Percentiles rank a stretch among this genome's conserved stretches.
These are phyloP conservation scores for Neurospora sp. DNA, from an alignment of 495 filamentous ascomycete genomes.

Conservation along the genomic window DNA sequence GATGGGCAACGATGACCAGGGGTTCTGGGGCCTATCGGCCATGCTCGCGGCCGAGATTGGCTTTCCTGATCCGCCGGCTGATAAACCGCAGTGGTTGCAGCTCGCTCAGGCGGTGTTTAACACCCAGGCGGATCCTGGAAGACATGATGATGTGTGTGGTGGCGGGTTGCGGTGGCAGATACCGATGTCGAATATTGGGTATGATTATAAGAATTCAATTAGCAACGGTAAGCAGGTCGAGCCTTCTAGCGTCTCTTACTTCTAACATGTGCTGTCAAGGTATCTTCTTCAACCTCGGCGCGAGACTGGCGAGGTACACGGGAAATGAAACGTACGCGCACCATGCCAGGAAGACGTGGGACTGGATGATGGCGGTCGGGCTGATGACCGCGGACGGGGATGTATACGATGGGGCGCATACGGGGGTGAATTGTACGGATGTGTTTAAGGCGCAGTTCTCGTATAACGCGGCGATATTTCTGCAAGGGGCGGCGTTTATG, in stretches of 20 bases:
- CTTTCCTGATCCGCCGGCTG: constrained; percentile 47
- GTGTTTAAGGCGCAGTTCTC: constrained; percentile 53
- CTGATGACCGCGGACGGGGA: constrained; percentile 43
- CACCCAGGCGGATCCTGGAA: constrained; percentile 46
- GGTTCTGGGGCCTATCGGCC: constrained; percentile 65
- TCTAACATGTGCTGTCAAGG: constrained; percentile 10
- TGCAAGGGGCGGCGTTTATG: constrained; percentile 65
- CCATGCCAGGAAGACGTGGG: constrained; percentile 60
- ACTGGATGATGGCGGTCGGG: constrained; percentile 58
- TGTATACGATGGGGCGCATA: constrained; percentile 61
- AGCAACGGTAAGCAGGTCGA: constrained; percentile 39
- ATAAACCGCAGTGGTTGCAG: constrained; percentile 55
- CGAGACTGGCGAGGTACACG: constrained; percentile 63
- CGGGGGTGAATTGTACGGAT: constrained; percentile 45
- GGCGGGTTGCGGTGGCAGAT: constrained; percentile 74
- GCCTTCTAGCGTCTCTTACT: too few species aligned
- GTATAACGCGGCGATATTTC: constrained; percentile 58
- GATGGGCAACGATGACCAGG: constrained; percentile 68
- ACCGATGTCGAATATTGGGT: constrained; percentile 58
- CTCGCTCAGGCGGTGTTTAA: constrained; percentile 67
- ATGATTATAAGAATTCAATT: constrained; percentile 55
- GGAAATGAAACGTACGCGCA: constrained; percentile 67
- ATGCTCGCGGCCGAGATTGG: constrained; percentile 59
- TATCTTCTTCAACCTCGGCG: constrained; percentile 69
- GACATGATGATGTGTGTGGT: constrained; percentile 47